Evolutionary conservation across 2,329 filamentous ascomycete species (phyloP).

Genomic region (Pseudogymnoascus sp.): DNA sequence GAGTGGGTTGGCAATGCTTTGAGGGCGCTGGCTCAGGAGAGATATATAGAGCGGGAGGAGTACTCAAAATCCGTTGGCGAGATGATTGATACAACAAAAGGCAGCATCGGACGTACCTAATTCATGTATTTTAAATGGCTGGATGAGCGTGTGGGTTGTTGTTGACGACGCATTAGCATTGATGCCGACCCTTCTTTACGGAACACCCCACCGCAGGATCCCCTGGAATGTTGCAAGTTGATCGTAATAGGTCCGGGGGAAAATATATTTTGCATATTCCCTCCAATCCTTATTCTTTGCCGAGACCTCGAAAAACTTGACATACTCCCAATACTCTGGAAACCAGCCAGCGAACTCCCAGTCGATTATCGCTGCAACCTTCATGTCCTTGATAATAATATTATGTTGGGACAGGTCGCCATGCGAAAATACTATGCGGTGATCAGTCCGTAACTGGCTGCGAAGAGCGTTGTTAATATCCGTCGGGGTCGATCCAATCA

Average conservation of each 20-base stretch:
- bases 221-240: background rate
- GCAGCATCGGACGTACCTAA: background rate
- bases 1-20: background rate
- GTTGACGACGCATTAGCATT: background rate
- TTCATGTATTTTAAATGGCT: background rate
- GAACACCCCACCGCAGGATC: background rate
- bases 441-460: conserved; percentile 12
- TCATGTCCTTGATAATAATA: conserved; percentile 34
- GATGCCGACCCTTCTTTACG: background rate
- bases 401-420: conserved; percentile 40
- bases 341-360: conserved; percentile 15
- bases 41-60: background rate
- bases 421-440: conserved; percentile 40
- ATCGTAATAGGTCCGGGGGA: background rate
- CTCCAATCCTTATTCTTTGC: background rate
- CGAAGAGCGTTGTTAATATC: background rate
- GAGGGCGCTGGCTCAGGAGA: background rate
- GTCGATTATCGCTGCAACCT: conserved; percentile 15
- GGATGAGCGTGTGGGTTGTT: background rate
- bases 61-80: background rate
- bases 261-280: background rate
- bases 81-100: background rate
- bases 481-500: background rate
- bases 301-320: background rate
- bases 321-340: conserved; percentile 17